phyloP scores from a whole-genome alignment of 345 rosid species.

The Gossypium herbaceum region DNA sequence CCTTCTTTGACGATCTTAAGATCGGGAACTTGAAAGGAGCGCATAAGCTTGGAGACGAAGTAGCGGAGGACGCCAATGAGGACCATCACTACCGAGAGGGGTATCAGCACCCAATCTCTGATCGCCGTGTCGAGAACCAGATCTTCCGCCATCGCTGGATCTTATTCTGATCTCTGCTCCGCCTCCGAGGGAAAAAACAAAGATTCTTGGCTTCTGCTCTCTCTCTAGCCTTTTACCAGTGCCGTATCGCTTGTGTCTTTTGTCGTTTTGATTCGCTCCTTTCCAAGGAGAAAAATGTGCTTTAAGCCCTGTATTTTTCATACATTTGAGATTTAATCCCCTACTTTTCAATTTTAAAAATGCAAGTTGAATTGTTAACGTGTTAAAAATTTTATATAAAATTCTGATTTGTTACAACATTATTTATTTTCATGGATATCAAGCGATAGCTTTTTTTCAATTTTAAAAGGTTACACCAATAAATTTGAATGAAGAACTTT shows the following conservation, averaged over 20 bases:
- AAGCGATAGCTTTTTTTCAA: too few relatives aligned
- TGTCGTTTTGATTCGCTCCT: not conserved
- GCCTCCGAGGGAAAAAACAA: not conserved
- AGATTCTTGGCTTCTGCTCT: not conserved
- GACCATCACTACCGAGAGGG: constrained; percentile 88
- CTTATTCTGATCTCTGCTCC: not conserved
- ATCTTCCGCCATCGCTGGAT: constrained; percentile 78
- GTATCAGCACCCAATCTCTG: constrained; percentile 93
- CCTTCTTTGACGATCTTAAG: constrained; percentile 85
- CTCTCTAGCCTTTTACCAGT: not conserved
- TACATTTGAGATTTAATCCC: too few relatives aligned
- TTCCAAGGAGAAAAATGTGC: too few relatives aligned
- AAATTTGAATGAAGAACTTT: too few relatives aligned
- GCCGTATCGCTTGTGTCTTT: not conserved
- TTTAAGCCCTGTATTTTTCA: too few relatives aligned
- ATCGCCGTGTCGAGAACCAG: constrained; percentile 94
- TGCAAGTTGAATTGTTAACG: too few relatives aligned
- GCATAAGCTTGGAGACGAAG: constrained; percentile 88
- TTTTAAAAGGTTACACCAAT: too few relatives aligned
- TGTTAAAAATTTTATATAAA: too few relatives aligned
- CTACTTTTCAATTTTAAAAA: too few relatives aligned
- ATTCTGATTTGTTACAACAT: too few relatives aligned
- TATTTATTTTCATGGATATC: too few relatives aligned
- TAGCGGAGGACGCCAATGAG: constrained; percentile 87
- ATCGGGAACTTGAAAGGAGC: constrained; percentile 78